Conservation (phyloP, 2,329 filamentous ascomycete genomes). For the Parasarocladium wereldwijsianum region DNA sequence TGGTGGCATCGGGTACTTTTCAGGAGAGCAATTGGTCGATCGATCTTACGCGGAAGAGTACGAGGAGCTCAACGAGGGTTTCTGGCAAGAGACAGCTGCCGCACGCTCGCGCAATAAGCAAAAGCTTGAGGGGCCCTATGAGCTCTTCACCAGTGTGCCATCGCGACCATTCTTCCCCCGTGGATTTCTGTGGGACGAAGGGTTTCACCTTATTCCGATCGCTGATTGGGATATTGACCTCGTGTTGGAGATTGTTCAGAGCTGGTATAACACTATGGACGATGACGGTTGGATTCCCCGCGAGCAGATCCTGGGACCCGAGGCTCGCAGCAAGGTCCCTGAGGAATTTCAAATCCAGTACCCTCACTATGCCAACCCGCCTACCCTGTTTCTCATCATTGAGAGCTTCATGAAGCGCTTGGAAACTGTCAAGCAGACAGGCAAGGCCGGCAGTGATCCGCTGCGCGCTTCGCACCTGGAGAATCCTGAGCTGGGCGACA, state of each 20-base stretch:
- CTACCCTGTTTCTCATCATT: slow-evolving; percentile 81
- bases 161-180: slow-evolving; percentile 92
- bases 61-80: slow-evolving; percentile 86
- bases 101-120: slow-evolving; percentile 57
- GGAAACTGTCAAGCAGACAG: slow-evolving; percentile 33
- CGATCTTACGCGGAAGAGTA: slow-evolving; percentile 86
- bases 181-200: slow-evolving; percentile 96
- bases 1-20: slow-evolving; percentile 90
- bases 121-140: slow-evolving; percentile 63
- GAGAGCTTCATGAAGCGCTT: slow-evolving; percentile 74
- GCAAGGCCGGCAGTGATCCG: slow-evolving; percentile 25
- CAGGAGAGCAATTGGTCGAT: slow-evolving; percentile 78
- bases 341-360: slow-evolving; percentile 89
- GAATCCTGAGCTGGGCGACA: slow-evolving; percentile 50
- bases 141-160: slow-evolving; percentile 82
- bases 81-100: slow-evolving; percentile 83
- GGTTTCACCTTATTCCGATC: slow-evolving; percentile 84
- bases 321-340: slow-evolving; percentile 91
- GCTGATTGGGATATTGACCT: slow-evolving; percentile 91
- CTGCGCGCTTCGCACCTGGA: slow-evolving; percentile 51
- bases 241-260: slow-evolving; percentile 73
- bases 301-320: slow-evolving; percentile 83
- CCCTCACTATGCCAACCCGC: slow-evolving; percentile 93
- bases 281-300: slow-evolving; percentile 95
- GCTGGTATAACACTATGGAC: slow-evolving; percentile 94